A percentile compares a stretch with the other conserved stretches of the same genome.
phyloP scores from a whole-genome alignment of 306 rosid species.

The Dryas octopetala region DNA sequence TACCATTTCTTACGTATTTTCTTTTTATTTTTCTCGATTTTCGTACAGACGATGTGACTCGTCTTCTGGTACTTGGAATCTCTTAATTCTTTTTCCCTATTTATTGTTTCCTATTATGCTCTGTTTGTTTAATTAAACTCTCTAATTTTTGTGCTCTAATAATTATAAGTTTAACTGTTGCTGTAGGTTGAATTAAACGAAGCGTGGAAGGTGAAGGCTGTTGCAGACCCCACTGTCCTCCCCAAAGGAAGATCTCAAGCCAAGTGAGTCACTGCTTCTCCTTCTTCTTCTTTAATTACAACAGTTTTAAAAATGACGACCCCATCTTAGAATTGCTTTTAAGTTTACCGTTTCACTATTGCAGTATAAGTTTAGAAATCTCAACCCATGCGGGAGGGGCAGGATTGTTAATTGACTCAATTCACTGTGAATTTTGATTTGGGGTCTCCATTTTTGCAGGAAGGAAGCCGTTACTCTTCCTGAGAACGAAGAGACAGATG shows the following conservation, averaged over 20 bases:
- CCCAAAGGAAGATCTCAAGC: conserved; percentile 78
- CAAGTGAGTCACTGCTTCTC: conserved; percentile 45
- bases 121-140: not conserved
- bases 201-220: conserved; percentile 73
- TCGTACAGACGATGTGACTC: conserved; percentile 78
- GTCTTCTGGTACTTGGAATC: conserved; percentile 57
- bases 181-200: conserved; percentile 69
- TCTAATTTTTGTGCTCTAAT: not conserved
- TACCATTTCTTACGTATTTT: conserved; percentile 5
- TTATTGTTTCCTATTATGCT: not conserved
- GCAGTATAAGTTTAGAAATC: not conserved
- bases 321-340: not conserved
- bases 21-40: conserved; percentile 12
- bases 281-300: not conserved
- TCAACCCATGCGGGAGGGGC: not conserved
- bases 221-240: conserved; percentile 56
- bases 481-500: conserved; percentile 41
- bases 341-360: not conserved
- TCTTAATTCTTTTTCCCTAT: not conserved
- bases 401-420: not conserved
- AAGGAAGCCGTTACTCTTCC: conserved; percentile 66
- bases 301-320: not conserved
- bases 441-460: conserved; percentile 38
- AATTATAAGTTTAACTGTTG: not conserved
- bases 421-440: not conserved